A percentile compares a stretch with the other conserved stretches of the same genome.
Evolutionary conservation across 805 yeast species (phyloP).

Genomic region (Candida nanaspora): DNA sequence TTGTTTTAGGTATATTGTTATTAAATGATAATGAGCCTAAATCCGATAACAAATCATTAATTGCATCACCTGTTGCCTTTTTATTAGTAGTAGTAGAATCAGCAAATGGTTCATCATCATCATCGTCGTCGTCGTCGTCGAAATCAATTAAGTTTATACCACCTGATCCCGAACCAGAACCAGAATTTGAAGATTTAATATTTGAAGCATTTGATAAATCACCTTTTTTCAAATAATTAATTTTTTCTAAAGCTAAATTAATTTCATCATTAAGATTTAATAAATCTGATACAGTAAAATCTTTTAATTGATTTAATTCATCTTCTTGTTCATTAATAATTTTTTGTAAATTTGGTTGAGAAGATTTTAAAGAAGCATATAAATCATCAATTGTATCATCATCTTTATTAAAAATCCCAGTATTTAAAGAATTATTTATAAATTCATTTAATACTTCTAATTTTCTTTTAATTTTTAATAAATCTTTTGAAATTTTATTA

Average conservation of each 20-base stretch:
- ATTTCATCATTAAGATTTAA: conserved; percentile 69
- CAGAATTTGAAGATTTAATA: conserved; percentile 23
- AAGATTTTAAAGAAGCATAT: conserved; percentile 67
- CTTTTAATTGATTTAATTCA: conserved; percentile 22
- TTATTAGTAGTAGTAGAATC: conserved; percentile 10
- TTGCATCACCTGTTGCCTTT: conserved; percentile 34
- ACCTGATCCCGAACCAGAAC: conserved; percentile 9
- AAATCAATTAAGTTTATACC: conserved; percentile 77
- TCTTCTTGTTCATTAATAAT: conserved; percentile 77
- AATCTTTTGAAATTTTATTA: conserved; percentile 74
- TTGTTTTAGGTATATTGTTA: too few species aligned
- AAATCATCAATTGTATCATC: conserved; percentile 78
- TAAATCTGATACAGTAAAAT: conserved; percentile 50
- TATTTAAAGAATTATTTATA: conserved; percentile 47
- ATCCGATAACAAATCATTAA: conserved; percentile 70
- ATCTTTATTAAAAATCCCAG: conserved; percentile 30
- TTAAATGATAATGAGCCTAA: conserved; percentile 54
- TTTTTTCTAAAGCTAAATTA: conserved; percentile 61
- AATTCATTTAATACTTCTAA: conserved; percentile 84
- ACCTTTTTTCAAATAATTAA: conserved; percentile 57
- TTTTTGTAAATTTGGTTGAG: conserved; percentile 82
- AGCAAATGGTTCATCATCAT: conserved; percentile 16
- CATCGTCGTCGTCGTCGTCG: too few species aligned
- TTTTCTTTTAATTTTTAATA: conserved; percentile 77
- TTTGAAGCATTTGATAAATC: conserved; percentile 44